Evolutionary conservation across 371 early-diverging fungal genomes (phyloP).

Genomic region (Zopfochytrium polystomum): DNA sequence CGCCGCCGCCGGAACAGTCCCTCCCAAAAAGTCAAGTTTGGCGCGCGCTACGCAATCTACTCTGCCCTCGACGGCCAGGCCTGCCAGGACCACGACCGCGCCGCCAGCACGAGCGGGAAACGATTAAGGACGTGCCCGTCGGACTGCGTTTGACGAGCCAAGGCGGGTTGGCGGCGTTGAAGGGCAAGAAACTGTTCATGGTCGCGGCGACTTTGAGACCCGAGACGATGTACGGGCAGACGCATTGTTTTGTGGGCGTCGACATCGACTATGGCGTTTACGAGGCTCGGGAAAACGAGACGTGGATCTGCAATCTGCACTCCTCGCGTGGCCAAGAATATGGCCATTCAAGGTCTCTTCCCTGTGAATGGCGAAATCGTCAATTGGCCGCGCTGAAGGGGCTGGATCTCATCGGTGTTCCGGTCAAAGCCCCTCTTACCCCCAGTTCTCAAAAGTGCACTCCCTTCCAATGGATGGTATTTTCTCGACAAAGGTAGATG

Average conservation of each 20-base stretch:
- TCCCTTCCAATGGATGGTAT: slow-evolving; percentile 97
- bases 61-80: slow-evolving; percentile 97
- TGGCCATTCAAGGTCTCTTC: slow-evolving; percentile 85
- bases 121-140: slow-evolving; percentile 44
- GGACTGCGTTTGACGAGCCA: slow-evolving; percentile 55
- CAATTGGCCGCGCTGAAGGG: slow-evolving; percentile 79
- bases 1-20: slow-evolving; percentile 73
- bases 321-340: slow-evolving; percentile 92
- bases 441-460: slow-evolving; percentile 73
- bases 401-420: slow-evolving; percentile 79
- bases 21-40: slow-evolving; percentile 87
- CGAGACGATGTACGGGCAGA: slow-evolving; percentile 99
- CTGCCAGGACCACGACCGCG: slow-evolving; percentile 99
- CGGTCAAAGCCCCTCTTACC: slow-evolving; percentile 87
- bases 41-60: slow-evolving; percentile 98
- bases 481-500: slow-evolving; percentile 69
- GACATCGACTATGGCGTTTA: slow-evolving; percentile 87
- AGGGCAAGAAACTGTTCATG: slow-evolving; percentile 68
- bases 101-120: slow-evolving; percentile 62
- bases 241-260: slow-evolving; percentile 95
- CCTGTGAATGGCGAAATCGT: slow-evolving; percentile 68
- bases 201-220: slow-evolving; percentile 98
- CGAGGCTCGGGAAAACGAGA: slow-evolving; percentile 71
- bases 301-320: slow-evolving; percentile 89
- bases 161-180: slow-evolving; percentile 59